Evolutionary conservation across 495 filamentous ascomycete genomes (phyloP).

Genomic region (Astrothelium subdiscretum): DNA sequence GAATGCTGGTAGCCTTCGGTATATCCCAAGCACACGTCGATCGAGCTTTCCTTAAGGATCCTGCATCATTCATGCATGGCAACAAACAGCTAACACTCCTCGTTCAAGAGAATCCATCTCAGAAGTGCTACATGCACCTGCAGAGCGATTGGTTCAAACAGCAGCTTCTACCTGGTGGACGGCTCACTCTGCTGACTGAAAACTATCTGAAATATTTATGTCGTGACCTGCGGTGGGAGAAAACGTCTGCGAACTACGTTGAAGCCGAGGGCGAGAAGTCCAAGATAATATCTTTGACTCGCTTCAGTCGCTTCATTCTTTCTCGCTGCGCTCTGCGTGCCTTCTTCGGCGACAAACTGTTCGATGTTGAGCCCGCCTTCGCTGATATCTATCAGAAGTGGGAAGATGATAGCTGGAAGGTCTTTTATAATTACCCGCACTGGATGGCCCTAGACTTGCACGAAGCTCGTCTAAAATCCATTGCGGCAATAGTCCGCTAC

Average conservation of each 20-base stretch:
- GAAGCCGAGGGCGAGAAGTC: no score
- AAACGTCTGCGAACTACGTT: no score
- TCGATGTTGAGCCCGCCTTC: neutral
- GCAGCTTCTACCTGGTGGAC: neutral
- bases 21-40: neutral
- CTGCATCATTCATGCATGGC: no score
- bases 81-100: no score
- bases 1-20: neutral
- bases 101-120: neutral
- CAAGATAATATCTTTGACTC: no score
- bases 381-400: neutral
- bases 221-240: no score
- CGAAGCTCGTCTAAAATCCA: neutral
- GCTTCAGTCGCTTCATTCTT: no score
- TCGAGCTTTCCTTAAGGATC: no score
- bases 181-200: neutral
- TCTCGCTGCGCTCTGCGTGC: neutral
- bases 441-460: neutral
- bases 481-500: neutral
- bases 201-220: neutral
- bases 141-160: neutral
- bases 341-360: conserved; percentile 4
- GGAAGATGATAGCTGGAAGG: conserved; percentile 8
- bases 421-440: neutral
- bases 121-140: neutral